Percentiles rank a stretch among this genome's conserved stretches.
Conservation (phyloP, 345 rosid species). For the Acer campestre region DNA sequence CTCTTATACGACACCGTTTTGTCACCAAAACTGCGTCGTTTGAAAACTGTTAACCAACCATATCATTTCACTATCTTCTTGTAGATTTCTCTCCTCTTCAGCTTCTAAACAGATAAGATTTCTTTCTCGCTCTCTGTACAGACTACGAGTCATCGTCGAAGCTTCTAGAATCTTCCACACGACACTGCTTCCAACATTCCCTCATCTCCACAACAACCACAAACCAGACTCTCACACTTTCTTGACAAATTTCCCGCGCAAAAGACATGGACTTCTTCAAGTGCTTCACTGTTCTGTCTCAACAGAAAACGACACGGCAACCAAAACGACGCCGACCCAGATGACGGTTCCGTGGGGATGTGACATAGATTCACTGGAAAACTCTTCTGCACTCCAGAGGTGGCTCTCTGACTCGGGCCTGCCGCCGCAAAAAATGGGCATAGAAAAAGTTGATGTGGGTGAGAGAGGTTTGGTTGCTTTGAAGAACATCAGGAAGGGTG, state of each 20-base stretch:
- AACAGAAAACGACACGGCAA: slow-evolving; percentile 33
- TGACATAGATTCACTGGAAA: slow-evolving; percentile 60
- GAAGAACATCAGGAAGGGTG: slow-evolving; percentile 79
- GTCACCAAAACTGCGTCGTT: too few relatives aligned
- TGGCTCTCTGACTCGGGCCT: slow-evolving; percentile 86
- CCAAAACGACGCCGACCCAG: slow-evolving; percentile 33
- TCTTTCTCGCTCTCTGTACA: slow-evolving; percentile 18
- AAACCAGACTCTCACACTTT: slow-evolving; percentile 27
- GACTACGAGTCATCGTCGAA: slow-evolving; percentile 54
- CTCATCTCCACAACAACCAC: slow-evolving; percentile 26
- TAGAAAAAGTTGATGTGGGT: slow-evolving; percentile 76
- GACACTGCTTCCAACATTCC: slow-evolving; percentile 46
- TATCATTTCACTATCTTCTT: not conserved
- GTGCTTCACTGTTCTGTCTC: slow-evolving; percentile 55
- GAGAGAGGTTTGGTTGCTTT: slow-evolving; percentile 92
- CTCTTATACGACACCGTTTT: slow-evolving; percentile 17
- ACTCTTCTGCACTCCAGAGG: slow-evolving; percentile 69
- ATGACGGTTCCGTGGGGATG: slow-evolving; percentile 68
- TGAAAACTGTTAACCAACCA: slow-evolving; percentile 5
- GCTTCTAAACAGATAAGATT: slow-evolving; percentile 20
- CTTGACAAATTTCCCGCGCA: slow-evolving; percentile 24
- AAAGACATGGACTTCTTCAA: slow-evolving; percentile 15
- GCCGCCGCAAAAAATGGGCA: slow-evolving; percentile 86
- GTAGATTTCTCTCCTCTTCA: not conserved
- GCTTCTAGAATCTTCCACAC: slow-evolving; percentile 56